Conservation (phyloP, 164 flowering plant species). For the Platanus orientalis region DNA sequence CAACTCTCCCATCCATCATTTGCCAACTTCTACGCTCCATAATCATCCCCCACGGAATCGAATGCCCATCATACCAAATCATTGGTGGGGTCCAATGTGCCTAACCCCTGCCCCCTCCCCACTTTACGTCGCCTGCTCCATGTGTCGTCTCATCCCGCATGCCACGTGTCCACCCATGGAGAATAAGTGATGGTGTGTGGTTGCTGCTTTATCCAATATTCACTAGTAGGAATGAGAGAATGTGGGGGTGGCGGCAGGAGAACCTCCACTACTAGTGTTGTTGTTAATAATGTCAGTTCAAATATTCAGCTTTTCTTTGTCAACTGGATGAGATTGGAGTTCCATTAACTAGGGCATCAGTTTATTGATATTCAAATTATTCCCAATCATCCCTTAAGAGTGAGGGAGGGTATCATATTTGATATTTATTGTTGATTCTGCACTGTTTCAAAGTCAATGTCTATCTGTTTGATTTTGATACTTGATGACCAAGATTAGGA, state of each 20-base stretch:
- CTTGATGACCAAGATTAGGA: conserved; percentile 17
- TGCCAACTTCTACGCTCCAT: conserved; percentile 41
- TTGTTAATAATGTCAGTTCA: no score
- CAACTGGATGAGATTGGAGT: background rate
- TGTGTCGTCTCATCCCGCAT: background rate
- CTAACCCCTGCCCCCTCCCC: conserved; percentile 2
- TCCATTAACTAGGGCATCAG: conserved; percentile 3
- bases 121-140: background rate
- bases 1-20: conserved; percentile 18
- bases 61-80: conserved; percentile 60
- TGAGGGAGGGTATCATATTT: conserved; percentile 1
- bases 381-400: conserved; percentile 3
- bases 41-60: conserved; percentile 42
- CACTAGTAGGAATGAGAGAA: conserved; percentile 1
- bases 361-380: conserved; percentile 6
- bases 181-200: conserved; percentile 5
- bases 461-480: conserved; percentile 10
- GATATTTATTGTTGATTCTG: background rate
- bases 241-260: background rate
- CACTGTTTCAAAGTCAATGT: conserved; percentile 17
- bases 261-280: background rate
- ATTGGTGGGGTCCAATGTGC: conserved; percentile 37
- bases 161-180: background rate
- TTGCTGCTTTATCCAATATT: no score
- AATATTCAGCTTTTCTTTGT: background rate